Conservation (phyloP, 805 yeast genomes). For the Metschnikowia peoriensis region DNA sequence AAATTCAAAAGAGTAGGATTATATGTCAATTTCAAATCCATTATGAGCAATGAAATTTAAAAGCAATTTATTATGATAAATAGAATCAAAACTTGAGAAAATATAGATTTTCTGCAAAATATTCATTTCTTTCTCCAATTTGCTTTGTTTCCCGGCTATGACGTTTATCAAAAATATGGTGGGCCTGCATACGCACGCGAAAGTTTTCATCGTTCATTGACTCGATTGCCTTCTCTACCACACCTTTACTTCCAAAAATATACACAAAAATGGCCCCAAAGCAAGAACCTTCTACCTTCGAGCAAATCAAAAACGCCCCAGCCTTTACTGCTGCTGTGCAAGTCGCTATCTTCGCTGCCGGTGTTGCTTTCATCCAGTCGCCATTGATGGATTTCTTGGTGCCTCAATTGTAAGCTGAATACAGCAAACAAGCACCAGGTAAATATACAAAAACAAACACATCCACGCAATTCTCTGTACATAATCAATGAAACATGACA, state of each 20-base stretch:
- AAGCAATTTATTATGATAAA: too few species aligned
- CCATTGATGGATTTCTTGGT: conserved; percentile 80
- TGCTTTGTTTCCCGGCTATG: not conserved
- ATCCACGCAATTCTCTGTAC: conserved; percentile 2
- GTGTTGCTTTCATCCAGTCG: conserved; percentile 74
- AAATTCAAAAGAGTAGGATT: too few species aligned
- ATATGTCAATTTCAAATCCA: too few species aligned
- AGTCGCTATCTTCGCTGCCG: conserved; percentile 62
- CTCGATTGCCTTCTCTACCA: not conserved
- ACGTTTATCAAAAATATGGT: not conserved
- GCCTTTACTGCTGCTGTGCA: conserved; percentile 63
- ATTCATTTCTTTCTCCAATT: not conserved
- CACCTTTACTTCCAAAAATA: not conserved
- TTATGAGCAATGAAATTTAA: too few species aligned
- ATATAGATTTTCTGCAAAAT: too few species aligned
- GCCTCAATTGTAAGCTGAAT: conserved; percentile 53
- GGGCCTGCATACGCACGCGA: conserved; percentile 11
- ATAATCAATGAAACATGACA: conserved; percentile 3
- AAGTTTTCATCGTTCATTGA: conserved; percentile 13
- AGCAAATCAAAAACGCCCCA: conserved; percentile 61
- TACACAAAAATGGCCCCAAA: conserved; percentile 17
- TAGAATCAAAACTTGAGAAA: too few species aligned
- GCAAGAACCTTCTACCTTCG: conserved; percentile 30
- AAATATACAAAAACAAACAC: not conserved
- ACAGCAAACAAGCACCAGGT: conserved; percentile 3